Conservation (phyloP, 2,329 filamentous ascomycete species). For the Claviceps pazoutovae region DNA sequence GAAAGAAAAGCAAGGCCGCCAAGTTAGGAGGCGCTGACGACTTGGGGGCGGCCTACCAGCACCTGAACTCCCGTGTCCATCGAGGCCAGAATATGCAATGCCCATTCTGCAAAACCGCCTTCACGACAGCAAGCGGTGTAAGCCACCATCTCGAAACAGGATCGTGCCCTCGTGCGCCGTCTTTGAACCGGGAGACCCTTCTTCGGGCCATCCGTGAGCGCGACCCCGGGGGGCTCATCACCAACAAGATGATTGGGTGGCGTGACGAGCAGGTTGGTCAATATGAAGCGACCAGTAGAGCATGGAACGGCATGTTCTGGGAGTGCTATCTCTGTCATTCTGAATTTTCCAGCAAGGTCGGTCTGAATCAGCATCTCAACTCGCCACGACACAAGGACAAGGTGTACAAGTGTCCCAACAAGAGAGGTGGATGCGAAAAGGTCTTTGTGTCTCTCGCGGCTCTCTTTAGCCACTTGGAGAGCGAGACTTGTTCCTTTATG, state of each 20-base stretch:
- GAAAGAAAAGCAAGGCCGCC: too few relatives aligned
- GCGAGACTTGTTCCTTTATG: slow-evolving; percentile 25
- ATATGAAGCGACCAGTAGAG: slow-evolving; percentile 21
- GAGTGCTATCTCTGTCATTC: slow-evolving; percentile 29
- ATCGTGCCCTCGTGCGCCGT: slow-evolving; percentile 30
- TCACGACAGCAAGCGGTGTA: slow-evolving; percentile 37
- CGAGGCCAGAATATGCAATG: slow-evolving; percentile 30
- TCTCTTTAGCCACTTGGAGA: slow-evolving; percentile 30
- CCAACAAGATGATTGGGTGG: slow-evolving; percentile 35
- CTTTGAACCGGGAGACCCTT: slow-evolving; percentile 33
- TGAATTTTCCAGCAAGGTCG: slow-evolving; percentile 19
- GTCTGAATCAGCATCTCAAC: slow-evolving; percentile 37
- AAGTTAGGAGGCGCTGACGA: too few relatives aligned
- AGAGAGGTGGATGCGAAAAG: slow-evolving; percentile 12
- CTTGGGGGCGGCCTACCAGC: slow-evolving; percentile 22
- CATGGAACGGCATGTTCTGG: slow-evolving; percentile 27
- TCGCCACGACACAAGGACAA: slow-evolving; percentile 27
- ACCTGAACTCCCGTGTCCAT: slow-evolving; percentile 39
- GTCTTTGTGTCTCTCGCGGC: slow-evolving; percentile 26
- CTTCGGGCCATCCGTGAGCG: slow-evolving; percentile 28
- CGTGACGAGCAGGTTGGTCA: slow-evolving; percentile 13
- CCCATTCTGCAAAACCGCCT: slow-evolving; percentile 36
- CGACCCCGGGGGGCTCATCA: slow-evolving; percentile 34
- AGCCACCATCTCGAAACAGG: slow-evolving; percentile 40
- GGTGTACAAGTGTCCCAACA: slow-evolving; percentile 27